Conservation (phyloP, 2,329 filamentous ascomycete genomes). For the Triangularia setosa region DNA sequence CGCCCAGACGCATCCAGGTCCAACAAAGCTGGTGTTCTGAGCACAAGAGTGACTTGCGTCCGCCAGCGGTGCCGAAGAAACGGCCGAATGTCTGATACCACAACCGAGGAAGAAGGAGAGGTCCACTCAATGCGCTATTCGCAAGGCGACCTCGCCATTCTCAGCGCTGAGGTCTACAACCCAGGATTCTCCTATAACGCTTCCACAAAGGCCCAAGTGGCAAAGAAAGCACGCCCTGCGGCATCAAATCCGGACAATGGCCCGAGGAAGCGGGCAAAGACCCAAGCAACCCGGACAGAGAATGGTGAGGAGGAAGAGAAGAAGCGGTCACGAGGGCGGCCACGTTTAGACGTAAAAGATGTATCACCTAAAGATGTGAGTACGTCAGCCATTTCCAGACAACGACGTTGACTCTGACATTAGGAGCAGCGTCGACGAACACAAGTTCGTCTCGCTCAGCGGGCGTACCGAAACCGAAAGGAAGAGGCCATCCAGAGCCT, state of each 20-base stretch:
- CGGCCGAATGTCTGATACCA: neutral
- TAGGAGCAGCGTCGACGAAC: conserved; percentile 66
- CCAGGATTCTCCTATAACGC: neutral
- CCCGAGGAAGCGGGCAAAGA: conserved; percentile 34
- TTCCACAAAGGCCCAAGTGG: neutral
- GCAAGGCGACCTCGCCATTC: conserved; percentile 39
- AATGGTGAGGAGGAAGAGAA: conserved; percentile 31
- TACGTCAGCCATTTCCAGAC: conserved; percentile 37
- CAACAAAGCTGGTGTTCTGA: neutral
- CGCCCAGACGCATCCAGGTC: neutral
- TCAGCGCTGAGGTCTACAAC: conserved; percentile 45
- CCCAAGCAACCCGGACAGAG: conserved; percentile 28
- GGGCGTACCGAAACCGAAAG: conserved; percentile 81
- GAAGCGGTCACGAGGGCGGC: conserved; percentile 67
- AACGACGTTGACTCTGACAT: neutral
- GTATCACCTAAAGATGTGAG: conserved; percentile 71
- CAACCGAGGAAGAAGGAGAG: neutral
- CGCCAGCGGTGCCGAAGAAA: neutral
- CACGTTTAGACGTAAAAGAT: conserved; percentile 71
- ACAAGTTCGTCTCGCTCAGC: conserved; percentile 81
- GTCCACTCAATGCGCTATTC: conserved; percentile 26
- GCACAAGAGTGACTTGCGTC: neutral
- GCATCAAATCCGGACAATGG: conserved; percentile 2
- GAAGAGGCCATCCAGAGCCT: conserved; percentile 74
- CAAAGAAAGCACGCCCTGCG: conserved; percentile 25